Evolutionary conservation across 257 asterid genomes (phyloP).

Genomic region (Craterostigma plantagineum): DNA sequence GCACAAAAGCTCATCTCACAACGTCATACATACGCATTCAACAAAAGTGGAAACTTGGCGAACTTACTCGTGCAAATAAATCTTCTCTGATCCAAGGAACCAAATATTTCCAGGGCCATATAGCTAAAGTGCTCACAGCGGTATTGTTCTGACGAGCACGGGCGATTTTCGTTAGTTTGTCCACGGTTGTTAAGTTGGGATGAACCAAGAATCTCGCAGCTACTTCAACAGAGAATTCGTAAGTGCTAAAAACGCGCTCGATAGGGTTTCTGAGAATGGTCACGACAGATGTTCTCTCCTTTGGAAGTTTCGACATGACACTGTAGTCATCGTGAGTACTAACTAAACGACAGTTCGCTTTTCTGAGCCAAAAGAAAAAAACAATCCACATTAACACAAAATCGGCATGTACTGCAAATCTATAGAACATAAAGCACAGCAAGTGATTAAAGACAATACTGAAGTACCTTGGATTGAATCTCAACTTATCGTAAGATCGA

Average conservation of each 20-base stretch:
- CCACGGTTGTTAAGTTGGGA: conserved; percentile 76
- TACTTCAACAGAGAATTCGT: conserved; percentile 89
- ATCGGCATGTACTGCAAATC: no score
- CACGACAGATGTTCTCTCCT: conserved; percentile 65
- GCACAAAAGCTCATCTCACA: no score
- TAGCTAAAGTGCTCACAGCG: conserved; percentile 71
- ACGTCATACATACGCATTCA: no score
- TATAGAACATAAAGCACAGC: no score
- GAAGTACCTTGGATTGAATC: conserved; percentile 81
- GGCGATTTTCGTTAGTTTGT: conserved; percentile 17
- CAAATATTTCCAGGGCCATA: conserved; percentile 97
- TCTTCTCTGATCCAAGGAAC: conserved; percentile 99
- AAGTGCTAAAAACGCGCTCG: conserved; percentile 85
- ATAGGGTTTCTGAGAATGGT: conserved; percentile 85
- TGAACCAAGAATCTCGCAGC: conserved; percentile 86
- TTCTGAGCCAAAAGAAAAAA: conserved; percentile 29
- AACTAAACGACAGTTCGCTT: conserved; percentile 58
- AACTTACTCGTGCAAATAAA: conserved; percentile 79
- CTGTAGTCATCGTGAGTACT: conserved; percentile 92
- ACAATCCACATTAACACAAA: background rate
- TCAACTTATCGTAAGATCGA: conserved; percentile 83
- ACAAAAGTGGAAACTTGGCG: background rate
- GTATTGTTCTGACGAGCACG: conserved; percentile 36
- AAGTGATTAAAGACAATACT: no score
- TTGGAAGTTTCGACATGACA: conserved; percentile 63